These are phyloP conservation scores for Solanum aculeatissimum DNA, from an alignment of 305 asterid species.

Conservation along the genomic window DNA sequence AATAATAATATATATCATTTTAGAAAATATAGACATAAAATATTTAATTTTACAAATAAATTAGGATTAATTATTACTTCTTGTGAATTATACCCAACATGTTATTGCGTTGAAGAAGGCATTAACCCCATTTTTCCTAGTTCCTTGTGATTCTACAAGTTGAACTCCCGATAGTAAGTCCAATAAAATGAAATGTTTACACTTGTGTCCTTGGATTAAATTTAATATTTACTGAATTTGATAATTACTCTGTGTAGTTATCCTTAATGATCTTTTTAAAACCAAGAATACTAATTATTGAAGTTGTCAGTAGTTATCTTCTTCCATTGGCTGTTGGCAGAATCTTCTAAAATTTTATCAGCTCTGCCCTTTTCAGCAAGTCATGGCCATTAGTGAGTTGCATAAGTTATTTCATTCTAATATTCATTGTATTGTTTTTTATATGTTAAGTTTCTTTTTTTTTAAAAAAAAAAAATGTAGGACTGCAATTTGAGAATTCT, in stretches of 20 bases:
- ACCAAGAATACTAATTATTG: not conserved
- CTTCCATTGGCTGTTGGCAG: not conserved
- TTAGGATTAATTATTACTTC: too few relatives aligned
- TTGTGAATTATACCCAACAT: not conserved
- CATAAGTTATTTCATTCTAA: not conserved
- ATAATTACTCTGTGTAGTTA: not conserved
- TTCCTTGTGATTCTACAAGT: not conserved
- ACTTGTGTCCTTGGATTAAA: not conserved
- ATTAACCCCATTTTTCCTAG: not conserved
- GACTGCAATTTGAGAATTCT: not conserved
- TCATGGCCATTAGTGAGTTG: not conserved
- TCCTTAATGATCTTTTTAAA: not conserved
- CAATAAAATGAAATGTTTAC: not conserved
- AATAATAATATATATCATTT: not conserved
- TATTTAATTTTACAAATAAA: not conserved
- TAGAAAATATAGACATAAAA: not conserved
- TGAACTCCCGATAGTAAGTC: not conserved
- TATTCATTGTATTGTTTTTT: not conserved
- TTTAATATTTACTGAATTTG: not conserved
- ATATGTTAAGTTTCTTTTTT: not conserved
- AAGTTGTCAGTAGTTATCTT: not conserved
- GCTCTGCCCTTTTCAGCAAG: not conserved
- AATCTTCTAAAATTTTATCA: not conserved
- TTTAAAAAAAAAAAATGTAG: not conserved
- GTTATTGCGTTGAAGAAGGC: not conserved